A percentile compares a stretch with the other conserved stretches of the same genome.
Evolutionary conservation across 2,329 filamentous ascomycete genomes (phyloP).

Genomic region (Orbilia quercus): DNA sequence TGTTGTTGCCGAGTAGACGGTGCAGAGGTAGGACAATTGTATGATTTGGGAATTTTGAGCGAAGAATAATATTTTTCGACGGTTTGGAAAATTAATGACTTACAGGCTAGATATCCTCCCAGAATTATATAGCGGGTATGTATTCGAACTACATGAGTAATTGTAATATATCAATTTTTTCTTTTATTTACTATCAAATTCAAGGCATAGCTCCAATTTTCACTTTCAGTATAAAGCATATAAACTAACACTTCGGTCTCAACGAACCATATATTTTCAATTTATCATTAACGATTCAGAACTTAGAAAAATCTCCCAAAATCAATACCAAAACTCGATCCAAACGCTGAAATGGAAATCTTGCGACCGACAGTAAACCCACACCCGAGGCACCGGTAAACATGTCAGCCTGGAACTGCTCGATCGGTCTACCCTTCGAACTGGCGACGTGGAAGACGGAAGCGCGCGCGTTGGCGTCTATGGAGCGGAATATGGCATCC

Average conservation of each 20-base stretch:
- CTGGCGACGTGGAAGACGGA: background rate
- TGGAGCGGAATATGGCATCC: background rate
- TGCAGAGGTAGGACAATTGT: too few relatives aligned
- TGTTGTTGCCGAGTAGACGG: constrained; percentile 57
- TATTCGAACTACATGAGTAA: constrained; percentile 1
- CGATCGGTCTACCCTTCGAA: background rate
- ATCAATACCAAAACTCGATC: background rate
- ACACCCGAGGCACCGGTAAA: background rate
- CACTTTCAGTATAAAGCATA: too few relatives aligned
- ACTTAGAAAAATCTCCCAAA: background rate
- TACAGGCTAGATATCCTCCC: too few relatives aligned
- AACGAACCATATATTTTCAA: too few relatives aligned
- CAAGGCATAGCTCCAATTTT: too few relatives aligned
- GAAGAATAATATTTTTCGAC: too few relatives aligned
- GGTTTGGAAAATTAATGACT: too few relatives aligned
- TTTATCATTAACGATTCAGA: too few relatives aligned
- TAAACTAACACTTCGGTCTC: too few relatives aligned
- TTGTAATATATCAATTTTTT: constrained; percentile 21
- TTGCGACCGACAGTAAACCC: background rate
- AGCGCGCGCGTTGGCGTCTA: background rate
- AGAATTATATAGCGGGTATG: too few relatives aligned
- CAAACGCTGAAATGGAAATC: background rate
- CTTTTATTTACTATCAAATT: too few relatives aligned
- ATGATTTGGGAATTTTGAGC: too few relatives aligned
- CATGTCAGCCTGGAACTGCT: background rate